Percentiles rank a stretch among this genome's conserved stretches.
phyloP scores from a whole-genome alignment of 306 rosid genomes.

The Carpinus fangiana region DNA sequence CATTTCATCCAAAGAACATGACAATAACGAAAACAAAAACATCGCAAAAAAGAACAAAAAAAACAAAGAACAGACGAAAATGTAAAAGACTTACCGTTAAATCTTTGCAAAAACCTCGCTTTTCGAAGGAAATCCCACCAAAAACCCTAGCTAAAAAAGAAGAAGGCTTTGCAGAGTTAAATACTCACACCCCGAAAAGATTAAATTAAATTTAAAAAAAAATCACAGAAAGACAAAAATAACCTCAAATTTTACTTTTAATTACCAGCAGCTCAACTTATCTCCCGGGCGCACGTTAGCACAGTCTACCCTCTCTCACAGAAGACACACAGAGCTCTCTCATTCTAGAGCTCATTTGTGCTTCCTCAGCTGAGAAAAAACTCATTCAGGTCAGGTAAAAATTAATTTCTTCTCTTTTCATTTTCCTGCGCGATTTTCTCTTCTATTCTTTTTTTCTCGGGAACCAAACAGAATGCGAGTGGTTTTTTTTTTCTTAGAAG shows the following conservation, averaged over 20 bases:
- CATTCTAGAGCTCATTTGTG: not conserved
- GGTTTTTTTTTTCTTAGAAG: not conserved
- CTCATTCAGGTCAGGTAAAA: not conserved
- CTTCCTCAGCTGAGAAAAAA: constrained; percentile 13
- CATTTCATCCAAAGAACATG: not conserved
- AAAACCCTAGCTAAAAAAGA: not conserved
- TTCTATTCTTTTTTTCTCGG: constrained; percentile 21
- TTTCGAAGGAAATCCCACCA: not conserved
- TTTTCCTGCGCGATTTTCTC: not conserved
- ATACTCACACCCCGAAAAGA: not conserved
- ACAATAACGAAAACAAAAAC: not conserved
- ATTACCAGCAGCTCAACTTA: not conserved
- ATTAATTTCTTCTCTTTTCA: not conserved
- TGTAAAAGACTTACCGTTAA: not conserved
- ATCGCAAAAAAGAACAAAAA: no score
- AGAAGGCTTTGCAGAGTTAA: not conserved
- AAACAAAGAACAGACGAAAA: no score
- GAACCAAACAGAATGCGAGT: constrained; percentile 13
- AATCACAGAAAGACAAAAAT: constrained; percentile 5
- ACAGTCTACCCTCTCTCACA: not conserved
- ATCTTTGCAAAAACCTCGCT: not conserved
- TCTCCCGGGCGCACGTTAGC: not conserved
- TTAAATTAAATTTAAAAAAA: not conserved
- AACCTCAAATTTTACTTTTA: not conserved
- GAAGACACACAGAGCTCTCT: not conserved